A percentile compares a stretch with the other conserved stretches of the same genome.
phyloP scores from a whole-genome alignment of 1,284 basidiomycete genomes.

The Flammula alnicola region DNA sequence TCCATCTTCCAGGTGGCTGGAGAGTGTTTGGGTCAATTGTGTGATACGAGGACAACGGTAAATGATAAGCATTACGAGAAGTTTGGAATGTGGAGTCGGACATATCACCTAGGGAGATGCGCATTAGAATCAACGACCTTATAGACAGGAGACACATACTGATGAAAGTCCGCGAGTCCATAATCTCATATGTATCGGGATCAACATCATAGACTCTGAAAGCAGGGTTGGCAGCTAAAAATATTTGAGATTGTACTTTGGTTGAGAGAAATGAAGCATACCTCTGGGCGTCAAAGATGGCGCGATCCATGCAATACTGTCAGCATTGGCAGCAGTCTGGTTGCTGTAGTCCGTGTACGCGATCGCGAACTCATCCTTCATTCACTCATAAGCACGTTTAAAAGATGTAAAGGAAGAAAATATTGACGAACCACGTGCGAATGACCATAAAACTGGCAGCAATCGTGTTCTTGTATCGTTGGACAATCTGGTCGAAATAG shows the following conservation, averaged over 20 bases:
- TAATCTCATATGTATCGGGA: slow-evolving; percentile 40
- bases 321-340: slow-evolving; percentile 52
- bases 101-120: slow-evolving; percentile 22
- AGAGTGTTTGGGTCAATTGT: not conserved
- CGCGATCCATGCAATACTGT: slow-evolving; percentile 53
- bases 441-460: slow-evolving; percentile 50
- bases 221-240: slow-evolving; percentile 31
- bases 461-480: slow-evolving; percentile 61
- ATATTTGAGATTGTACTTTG: slow-evolving; percentile 14
- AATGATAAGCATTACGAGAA: slow-evolving; percentile 17
- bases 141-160: slow-evolving; percentile 23
- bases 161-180: slow-evolving; percentile 37
- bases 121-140: not conserved
- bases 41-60: not conserved
- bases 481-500: slow-evolving; percentile 61
- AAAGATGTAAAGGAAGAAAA: slow-evolving; percentile 33
- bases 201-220: slow-evolving; percentile 41
- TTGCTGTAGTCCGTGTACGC: slow-evolving; percentile 58
- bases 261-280: slow-evolving; percentile 40
- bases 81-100: slow-evolving; percentile 24
- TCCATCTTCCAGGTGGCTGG: slow-evolving; percentile 57
- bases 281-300: slow-evolving; percentile 62
- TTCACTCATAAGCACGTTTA: slow-evolving; percentile 14
- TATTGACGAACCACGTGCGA: slow-evolving; percentile 34
- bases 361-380: slow-evolving; percentile 59